Conservation (phyloP, 2,329 filamentous ascomycete species). For the Penicillium sp. region DNA sequence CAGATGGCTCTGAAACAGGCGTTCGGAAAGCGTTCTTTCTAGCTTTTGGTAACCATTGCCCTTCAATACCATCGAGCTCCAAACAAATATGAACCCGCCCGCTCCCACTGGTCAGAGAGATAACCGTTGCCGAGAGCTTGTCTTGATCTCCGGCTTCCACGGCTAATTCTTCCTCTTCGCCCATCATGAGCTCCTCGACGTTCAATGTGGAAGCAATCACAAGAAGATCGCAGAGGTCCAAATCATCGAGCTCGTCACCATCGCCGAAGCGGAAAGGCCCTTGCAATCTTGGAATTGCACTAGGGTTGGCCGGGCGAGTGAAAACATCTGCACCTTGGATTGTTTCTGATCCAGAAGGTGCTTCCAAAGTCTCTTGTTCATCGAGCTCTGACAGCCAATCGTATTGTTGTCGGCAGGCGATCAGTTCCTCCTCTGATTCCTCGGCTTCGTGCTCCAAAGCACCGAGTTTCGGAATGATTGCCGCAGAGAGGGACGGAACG, state of each 20-base stretch:
- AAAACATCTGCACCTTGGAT: conserved; percentile 54
- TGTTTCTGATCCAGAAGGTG: conserved; percentile 39
- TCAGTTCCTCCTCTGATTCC: conserved; percentile 47
- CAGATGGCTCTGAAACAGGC: conserved; percentile 43
- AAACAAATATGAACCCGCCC: conserved; percentile 60
- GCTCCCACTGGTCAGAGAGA: conserved; percentile 58
- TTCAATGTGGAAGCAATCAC: conserved; percentile 55
- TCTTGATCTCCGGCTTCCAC: conserved; percentile 47
- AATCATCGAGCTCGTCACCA: conserved; percentile 51
- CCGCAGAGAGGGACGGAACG: conserved; percentile 77
- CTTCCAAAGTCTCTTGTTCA: conserved; percentile 51
- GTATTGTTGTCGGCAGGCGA: conserved; percentile 55
- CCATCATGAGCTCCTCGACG: conserved; percentile 52
- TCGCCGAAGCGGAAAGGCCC: conserved; percentile 59
- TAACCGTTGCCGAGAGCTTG: conserved; percentile 56
- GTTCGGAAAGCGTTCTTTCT: conserved; percentile 43
- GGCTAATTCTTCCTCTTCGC: conserved; percentile 49
- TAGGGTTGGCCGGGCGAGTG: conserved; percentile 53
- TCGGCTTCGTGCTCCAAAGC: conserved; percentile 43
- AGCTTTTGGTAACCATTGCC: conserved; percentile 59
- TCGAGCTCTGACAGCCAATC: conserved; percentile 60
- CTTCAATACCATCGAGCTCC: conserved; percentile 61
- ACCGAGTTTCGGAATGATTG: conserved; percentile 70
- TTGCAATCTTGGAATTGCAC: conserved; percentile 60
- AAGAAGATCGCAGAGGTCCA: conserved; percentile 61